Evolutionary conservation across 768 basidiomycete genomes (phyloP).

Genomic region (Mrakia hoshinonis): DNA sequence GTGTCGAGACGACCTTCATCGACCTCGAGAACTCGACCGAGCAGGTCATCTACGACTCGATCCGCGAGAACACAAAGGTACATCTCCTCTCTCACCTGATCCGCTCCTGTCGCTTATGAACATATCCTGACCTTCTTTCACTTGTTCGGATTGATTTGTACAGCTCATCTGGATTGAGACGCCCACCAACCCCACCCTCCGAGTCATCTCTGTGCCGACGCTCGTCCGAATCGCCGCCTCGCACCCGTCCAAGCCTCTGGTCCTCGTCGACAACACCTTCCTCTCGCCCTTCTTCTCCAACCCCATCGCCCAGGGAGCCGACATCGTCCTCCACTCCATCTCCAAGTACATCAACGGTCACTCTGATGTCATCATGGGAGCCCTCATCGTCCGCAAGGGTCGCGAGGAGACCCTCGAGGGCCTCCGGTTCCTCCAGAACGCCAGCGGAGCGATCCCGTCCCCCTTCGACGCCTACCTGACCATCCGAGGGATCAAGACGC

Average conservation of each 20-base stretch:
- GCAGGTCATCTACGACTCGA: slow-evolving; percentile 54
- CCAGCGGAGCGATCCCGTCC: slow-evolving; percentile 35
- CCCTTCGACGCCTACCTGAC: slow-evolving; percentile 84
- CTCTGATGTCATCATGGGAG: slow-evolving; percentile 88
- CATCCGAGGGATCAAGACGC: slow-evolving; percentile 82
- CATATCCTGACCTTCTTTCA: neutral
- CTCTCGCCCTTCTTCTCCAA: slow-evolving; percentile 84
- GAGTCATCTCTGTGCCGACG: slow-evolving; percentile 68
- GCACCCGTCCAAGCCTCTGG: slow-evolving; percentile 53
- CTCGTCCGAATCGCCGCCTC: slow-evolving; percentile 59
- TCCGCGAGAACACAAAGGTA: slow-evolving; percentile 74
- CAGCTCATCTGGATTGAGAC: slow-evolving; percentile 91
- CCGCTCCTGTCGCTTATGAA: neutral
- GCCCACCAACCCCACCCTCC: slow-evolving; percentile 89
- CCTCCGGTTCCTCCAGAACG: slow-evolving; percentile 82
- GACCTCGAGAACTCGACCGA: slow-evolving; percentile 67
- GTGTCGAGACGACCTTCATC: slow-evolving; percentile 54
- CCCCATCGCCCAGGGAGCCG: slow-evolving; percentile 62
- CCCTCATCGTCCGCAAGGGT: slow-evolving; percentile 51
- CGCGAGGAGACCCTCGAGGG: slow-evolving; percentile 50
- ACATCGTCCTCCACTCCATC: slow-evolving; percentile 47
- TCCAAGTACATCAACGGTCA: slow-evolving; percentile 70
- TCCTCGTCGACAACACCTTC: slow-evolving; percentile 93
- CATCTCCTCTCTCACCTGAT: slow-evolving; percentile 31
- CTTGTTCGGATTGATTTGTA: neutral